Percentiles rank a stretch among this genome's conserved stretches.
These are phyloP conservation scores for Bassia scoparia DNA, from an alignment of 148 eudicot genomes.

Conservation along the genomic window DNA sequence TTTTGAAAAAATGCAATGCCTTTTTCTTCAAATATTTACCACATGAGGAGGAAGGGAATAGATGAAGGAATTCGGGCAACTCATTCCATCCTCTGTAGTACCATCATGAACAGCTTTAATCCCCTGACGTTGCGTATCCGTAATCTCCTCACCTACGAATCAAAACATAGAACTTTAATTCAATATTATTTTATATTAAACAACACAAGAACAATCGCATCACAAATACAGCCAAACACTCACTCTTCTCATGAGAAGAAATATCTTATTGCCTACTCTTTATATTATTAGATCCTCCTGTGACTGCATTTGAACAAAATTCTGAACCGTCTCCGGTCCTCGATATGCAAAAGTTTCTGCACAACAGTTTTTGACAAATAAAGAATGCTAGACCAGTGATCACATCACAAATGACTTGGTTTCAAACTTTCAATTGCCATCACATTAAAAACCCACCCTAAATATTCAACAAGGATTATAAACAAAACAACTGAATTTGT, in stretches of 20 bases:
- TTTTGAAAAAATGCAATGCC: neutral
- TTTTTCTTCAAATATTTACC: slow-evolving; percentile 44
- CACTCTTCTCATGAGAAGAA: slow-evolving; percentile 98
- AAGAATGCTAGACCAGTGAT: neutral
- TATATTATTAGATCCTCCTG: slow-evolving; percentile 78
- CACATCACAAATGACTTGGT: neutral
- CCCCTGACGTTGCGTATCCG: slow-evolving; percentile 73
- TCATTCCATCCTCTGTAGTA: slow-evolving; percentile 54
- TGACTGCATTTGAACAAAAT: slow-evolving; percentile 72
- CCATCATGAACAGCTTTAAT: slow-evolving; percentile 42
- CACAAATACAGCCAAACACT: neutral
- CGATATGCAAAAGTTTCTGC: slow-evolving; percentile 84
- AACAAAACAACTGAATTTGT: neutral
- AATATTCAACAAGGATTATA: neutral
- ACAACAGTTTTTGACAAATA: slow-evolving; percentile 8
- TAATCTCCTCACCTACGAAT: slow-evolving; percentile 68
- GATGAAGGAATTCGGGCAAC: slow-evolving; percentile 90
- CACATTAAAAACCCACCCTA: neutral
- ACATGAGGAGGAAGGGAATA: slow-evolving; percentile 80
- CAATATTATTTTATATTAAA: neutral
- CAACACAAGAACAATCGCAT: neutral
- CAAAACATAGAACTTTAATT: neutral
- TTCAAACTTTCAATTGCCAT: neutral
- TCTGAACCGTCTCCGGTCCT: slow-evolving; percentile 93
- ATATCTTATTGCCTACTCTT: slow-evolving; percentile 88